These are phyloP conservation scores for Starmera pachycereana DNA, from an alignment of 805 yeast species.

Conservation along the genomic window DNA sequence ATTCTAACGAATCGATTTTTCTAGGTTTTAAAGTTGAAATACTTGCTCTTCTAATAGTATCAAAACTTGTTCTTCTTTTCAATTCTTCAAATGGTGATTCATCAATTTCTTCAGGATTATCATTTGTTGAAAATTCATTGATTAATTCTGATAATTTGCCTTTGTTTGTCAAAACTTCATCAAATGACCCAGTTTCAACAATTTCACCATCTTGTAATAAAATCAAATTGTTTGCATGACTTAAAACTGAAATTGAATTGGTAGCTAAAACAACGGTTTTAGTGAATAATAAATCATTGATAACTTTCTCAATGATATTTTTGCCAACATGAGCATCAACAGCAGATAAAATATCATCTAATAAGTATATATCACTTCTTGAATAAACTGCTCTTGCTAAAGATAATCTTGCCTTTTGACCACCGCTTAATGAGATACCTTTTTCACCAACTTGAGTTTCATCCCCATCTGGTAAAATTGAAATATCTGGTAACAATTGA, in stretches of 20 bases:
- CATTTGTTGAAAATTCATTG: conserved; percentile 17
- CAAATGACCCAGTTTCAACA: conserved; percentile 47
- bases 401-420: conserved; percentile 54
- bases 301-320: conserved; percentile 63
- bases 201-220: conserved; percentile 46
- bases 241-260: conserved; percentile 43
- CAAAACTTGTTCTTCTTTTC: conserved; percentile 5
- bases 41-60: conserved; percentile 44
- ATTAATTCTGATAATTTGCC: conserved; percentile 23
- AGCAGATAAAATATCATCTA: conserved; percentile 62
- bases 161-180: conserved; percentile 31
- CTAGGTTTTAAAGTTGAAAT: conserved; percentile 45
- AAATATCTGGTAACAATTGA: conserved; percentile 36
- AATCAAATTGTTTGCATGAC: conserved; percentile 49
- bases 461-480: conserved; percentile 41
- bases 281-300: conserved; percentile 39
- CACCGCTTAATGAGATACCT: conserved; percentile 51
- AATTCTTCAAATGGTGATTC: conserved; percentile 5
- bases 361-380: conserved; percentile 42
- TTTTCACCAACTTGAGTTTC: conserved; percentile 47
- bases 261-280: conserved; percentile 51
- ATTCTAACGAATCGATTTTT: conserved; percentile 19
- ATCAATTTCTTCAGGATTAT: conserved; percentile 7
- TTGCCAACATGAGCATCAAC: conserved; percentile 65
- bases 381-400: conserved; percentile 64